Conservation (phyloP, 2,329 filamentous ascomycete genomes). For the Pseudogymnoascus sp. region DNA sequence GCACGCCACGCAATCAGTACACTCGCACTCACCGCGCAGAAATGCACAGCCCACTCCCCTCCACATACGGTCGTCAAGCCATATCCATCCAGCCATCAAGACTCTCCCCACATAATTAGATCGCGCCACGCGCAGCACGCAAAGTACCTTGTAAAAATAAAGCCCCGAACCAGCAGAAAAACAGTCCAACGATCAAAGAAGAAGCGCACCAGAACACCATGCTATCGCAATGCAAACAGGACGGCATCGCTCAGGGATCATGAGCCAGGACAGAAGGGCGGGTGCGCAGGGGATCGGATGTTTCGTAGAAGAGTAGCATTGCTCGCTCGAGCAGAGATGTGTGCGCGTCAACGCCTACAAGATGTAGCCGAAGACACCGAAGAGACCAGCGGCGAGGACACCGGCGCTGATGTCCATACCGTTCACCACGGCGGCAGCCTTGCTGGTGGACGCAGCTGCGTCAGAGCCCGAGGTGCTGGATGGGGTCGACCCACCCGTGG, state of each 20-base stretch:
- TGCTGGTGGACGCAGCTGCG: slow-evolving; percentile 23
- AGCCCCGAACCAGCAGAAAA: slow-evolving; percentile 5
- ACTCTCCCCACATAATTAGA: not conserved
- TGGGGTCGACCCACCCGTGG: slow-evolving; percentile 34
- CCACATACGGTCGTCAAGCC: not conserved
- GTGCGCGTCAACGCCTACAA: slow-evolving; percentile 36
- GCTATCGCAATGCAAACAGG: not conserved
- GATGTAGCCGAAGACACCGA: slow-evolving; percentile 47
- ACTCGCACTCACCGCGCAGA: not conserved
- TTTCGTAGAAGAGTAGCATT: slow-evolving; percentile 1
- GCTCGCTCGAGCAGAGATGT: not conserved
- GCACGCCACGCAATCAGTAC: slow-evolving; percentile 2
- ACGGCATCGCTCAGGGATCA: not conserved
- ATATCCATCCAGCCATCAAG: slow-evolving; percentile 1
- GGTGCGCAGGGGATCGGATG: not conserved
- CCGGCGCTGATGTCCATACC: slow-evolving; percentile 37
- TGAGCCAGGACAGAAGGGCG: not conserved
- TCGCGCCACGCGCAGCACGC: not conserved
- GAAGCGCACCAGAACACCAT: not conserved
- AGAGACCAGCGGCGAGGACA: slow-evolving; percentile 43
- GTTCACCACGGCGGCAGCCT: slow-evolving; percentile 29
- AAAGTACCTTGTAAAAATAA: slow-evolving; percentile 2
- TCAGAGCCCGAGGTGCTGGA: slow-evolving; percentile 19
- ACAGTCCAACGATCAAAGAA: slow-evolving; percentile 1
- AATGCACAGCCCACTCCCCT: not conserved